A percentile compares a stretch with the other conserved stretches of the same genome.
Evolutionary conservation across 164 flowering plant species (phyloP).

Genomic region (Liquidambar formosana): DNA sequence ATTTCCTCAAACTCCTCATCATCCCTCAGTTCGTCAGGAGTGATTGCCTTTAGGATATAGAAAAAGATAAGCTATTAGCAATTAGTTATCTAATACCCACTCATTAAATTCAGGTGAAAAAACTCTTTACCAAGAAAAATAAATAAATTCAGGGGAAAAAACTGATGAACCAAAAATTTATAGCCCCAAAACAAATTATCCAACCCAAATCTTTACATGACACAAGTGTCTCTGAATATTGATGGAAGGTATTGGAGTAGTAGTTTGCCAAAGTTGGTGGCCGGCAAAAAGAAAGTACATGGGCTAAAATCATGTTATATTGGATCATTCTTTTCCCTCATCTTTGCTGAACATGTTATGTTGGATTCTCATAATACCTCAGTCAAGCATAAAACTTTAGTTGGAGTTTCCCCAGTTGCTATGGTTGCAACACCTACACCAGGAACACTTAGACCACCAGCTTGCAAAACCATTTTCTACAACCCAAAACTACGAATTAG

Average conservation of each 20-base stretch:
- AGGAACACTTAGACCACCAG: constrained; percentile 48
- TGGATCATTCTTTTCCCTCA: too few species aligned
- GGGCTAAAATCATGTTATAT: not conserved
- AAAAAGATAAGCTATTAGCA: not conserved
- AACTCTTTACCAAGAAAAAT: too few species aligned
- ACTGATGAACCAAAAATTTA: not conserved
- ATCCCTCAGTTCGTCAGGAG: constrained; percentile 58
- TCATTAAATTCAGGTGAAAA: not conserved
- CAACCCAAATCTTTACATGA: not conserved
- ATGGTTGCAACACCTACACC: constrained; percentile 31
- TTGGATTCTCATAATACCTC: constrained; percentile 41
- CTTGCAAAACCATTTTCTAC: constrained; percentile 67
- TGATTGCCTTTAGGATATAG: constrained; percentile 44
- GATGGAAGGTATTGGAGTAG: not conserved
- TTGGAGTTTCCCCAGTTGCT: constrained; percentile 36
- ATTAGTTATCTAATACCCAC: not conserved
- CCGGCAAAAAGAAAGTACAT: not conserved
- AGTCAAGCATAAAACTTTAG: constrained; percentile 72
- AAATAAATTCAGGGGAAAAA: too few species aligned
- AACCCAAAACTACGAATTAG: constrained; percentile 11
- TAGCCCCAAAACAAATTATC: not conserved
- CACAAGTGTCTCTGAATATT: not conserved
- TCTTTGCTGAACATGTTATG: not conserved
- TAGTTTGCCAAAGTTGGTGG: not conserved
- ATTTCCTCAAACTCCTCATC: constrained; percentile 77